phyloP scores from a whole-genome alignment of 2,329 filamentous ascomycete species.

The Beauveria rudraprayagi region DNA sequence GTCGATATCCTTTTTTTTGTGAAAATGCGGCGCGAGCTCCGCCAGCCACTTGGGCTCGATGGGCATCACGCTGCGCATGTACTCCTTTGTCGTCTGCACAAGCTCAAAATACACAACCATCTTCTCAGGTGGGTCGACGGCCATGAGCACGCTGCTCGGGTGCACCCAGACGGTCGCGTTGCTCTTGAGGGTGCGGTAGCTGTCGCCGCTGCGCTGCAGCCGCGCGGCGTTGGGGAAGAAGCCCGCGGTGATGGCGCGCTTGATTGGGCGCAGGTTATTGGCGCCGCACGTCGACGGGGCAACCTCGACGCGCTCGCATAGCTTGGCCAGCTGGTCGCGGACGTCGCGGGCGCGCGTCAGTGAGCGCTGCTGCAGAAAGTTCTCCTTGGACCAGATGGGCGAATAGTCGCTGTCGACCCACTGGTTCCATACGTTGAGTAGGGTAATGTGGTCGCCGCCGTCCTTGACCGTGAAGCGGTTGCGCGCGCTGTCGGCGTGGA shows the following conservation, averaged over 20 bases:
- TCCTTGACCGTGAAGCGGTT: conserved; percentile 84
- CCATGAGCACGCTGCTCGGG: conserved; percentile 73
- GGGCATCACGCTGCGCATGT: conserved; percentile 81
- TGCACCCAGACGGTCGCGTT: conserved; percentile 87
- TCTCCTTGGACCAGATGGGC: conserved; percentile 81
- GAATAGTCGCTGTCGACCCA: conserved; percentile 91
- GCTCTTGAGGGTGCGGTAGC: conserved; percentile 87
- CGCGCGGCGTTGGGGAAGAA: conserved; percentile 92
- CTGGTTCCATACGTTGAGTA: conserved; percentile 91
- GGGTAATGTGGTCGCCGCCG: conserved; percentile 80
- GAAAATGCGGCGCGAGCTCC: conserved; percentile 88
- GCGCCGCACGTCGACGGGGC: conserved; percentile 58
- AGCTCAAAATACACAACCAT: conserved; percentile 85
- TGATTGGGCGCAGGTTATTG: conserved; percentile 65
- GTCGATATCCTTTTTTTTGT: conserved; percentile 87
- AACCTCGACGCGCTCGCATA: conserved; percentile 91
- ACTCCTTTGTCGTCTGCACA: conserved; percentile 80
- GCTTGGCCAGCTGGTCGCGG: conserved; percentile 80
- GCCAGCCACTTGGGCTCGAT: conserved; percentile 77
- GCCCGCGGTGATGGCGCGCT: conserved; percentile 79
- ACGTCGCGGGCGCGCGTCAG: conserved; percentile 84
- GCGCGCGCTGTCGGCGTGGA: conserved; percentile 86
- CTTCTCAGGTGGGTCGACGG: conserved; percentile 65
- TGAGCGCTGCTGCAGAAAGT: conserved; percentile 88
- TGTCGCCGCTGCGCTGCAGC: conserved; percentile 74